Evolutionary conservation across 805 yeast species (phyloP).

Genomic region (Alloascoidea africana): DNA sequence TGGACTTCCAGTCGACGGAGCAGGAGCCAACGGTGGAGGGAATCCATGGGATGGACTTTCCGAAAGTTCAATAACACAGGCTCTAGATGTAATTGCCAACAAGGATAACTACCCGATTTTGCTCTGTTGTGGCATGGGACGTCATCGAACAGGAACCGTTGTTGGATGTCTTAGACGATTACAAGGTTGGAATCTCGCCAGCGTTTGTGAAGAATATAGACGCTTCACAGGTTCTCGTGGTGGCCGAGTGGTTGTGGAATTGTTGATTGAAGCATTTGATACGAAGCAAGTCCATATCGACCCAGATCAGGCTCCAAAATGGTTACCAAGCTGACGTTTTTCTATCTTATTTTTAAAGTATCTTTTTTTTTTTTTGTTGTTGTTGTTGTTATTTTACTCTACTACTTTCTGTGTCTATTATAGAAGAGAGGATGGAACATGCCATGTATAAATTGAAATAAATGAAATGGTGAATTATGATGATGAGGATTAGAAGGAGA

Average conservation of each 20-base stretch:
- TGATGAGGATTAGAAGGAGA: too few relatives aligned
- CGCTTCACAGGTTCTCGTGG: slow-evolving; percentile 89
- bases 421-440: too few relatives aligned
- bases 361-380: too few relatives aligned
- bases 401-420: too few relatives aligned
- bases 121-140: slow-evolving; percentile 96
- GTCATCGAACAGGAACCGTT: slow-evolving; percentile 95
- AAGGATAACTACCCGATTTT: slow-evolving; percentile 68
- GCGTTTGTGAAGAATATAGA: slow-evolving; percentile 86
- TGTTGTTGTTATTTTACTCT: too few relatives aligned
- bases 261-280: slow-evolving; percentile 66
- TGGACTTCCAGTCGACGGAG: slow-evolving; percentile 66
- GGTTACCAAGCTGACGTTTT: slow-evolving; percentile 20
- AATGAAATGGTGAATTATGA: not conserved
- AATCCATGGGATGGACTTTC: slow-evolving; percentile 96
- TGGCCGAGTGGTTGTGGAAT: slow-evolving; percentile 82
- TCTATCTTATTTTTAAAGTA: too few relatives aligned
- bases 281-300: slow-evolving; percentile 27
- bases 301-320: slow-evolving; percentile 28
- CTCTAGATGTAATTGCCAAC: slow-evolving; percentile 61
- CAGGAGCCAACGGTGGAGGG: too few relatives aligned
- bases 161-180: slow-evolving; percentile 84
- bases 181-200: slow-evolving; percentile 97
- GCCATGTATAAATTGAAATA: not conserved
- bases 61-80: slow-evolving; percentile 65